Evolutionary conservation across 2,329 filamentous ascomycete species (phyloP), one percentile per base, ranked within the genome.

Genomic region (Colletotrichum liriopes): DNA sequence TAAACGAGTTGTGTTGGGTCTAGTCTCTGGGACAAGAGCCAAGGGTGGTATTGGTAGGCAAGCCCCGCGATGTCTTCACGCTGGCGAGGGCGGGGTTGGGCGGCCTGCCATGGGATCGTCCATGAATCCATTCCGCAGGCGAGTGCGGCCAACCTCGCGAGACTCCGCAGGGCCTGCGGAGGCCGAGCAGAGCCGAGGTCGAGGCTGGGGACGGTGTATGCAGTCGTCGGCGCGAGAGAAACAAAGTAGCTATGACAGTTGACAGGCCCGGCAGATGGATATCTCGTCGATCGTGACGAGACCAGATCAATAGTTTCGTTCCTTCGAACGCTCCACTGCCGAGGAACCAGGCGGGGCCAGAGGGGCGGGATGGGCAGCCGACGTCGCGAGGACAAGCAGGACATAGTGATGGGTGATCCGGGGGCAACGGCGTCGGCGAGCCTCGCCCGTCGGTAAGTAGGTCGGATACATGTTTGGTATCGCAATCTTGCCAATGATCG

Each of bases 261-360:
- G 43, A 41, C 45, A 63, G 32, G 41, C 26, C n/a, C 39, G 35
- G 54, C 43, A 54, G n/a, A 58, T 41, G 32, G 59, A 51, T 8
- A 18, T 59, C 43, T 45, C 35, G 65, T 35, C 37, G 56, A 67
- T 67, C 32, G 20, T 45, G 51, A 70, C 67, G n/a, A 37, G 37
- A 47, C 47, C 49, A 26, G 54, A 51, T 71, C 67, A 41, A 73
- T 73, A 73, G 71, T 73, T 61, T 54, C 67, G 26, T 51, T 73
- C 47, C 60, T 56, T 43, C 26, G 47, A 41, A 37, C 55, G 35
- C 26, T 49, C 49, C 66, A 71, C 70, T 63, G 43, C 61, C 51
- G 47, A 56, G 43, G 29, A 29, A n/a, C 3, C 11, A 52, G 16
- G 51, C 51, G 51, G 9, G 29, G 29, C 26, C 16, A 18, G 20